Evolutionary conservation across 2,329 filamentous ascomycete species (phyloP).

Genomic region (Aaosphaeria pasadenensis): DNA sequence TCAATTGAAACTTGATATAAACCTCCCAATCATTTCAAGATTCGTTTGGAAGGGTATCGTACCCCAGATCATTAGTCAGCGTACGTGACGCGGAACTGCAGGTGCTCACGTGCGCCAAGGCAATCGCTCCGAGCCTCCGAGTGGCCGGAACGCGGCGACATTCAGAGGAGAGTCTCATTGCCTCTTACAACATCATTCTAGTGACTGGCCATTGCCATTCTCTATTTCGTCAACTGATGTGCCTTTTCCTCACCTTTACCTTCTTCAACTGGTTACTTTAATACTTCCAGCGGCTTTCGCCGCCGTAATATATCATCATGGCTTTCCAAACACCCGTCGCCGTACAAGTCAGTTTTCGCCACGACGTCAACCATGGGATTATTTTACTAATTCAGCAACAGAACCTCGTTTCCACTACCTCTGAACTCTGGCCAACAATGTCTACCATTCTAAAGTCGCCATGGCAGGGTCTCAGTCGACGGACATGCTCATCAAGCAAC

Average conservation of each 20-base stretch:
- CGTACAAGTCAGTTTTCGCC: slow-evolving; percentile 44
- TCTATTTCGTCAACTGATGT: slow-evolving; percentile 10
- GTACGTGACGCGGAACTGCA: no score
- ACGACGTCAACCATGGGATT: slow-evolving; percentile 12
- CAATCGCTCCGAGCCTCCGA: no score
- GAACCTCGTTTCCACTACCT: slow-evolving; percentile 42
- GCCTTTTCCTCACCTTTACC: slow-evolving; percentile 12
- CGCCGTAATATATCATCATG: slow-evolving; percentile 40
- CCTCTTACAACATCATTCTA: slow-evolving; percentile 3
- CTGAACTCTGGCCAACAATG: slow-evolving; percentile 41
- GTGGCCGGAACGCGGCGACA: no score
- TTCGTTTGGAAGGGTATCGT: no score
- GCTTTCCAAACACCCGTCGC: slow-evolving; percentile 50
- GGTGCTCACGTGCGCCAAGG: no score
- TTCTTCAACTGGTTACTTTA: slow-evolving; percentile 14
- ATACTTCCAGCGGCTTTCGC: slow-evolving; percentile 25
- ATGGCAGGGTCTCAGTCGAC: slow-evolving; percentile 27
- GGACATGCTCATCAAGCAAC: slow-evolving; percentile 15
- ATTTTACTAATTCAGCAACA: slow-evolving; percentile 26
- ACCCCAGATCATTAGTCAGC: no score
- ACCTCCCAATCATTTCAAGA: no score
- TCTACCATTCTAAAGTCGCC: slow-evolving; percentile 34
- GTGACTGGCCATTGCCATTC: not conserved
- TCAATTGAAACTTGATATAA: no score
- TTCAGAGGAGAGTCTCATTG: no score